Evolutionary conservation across 208 protist species (phyloP).

Genomic region (Wallacemonas sp.): DNA sequence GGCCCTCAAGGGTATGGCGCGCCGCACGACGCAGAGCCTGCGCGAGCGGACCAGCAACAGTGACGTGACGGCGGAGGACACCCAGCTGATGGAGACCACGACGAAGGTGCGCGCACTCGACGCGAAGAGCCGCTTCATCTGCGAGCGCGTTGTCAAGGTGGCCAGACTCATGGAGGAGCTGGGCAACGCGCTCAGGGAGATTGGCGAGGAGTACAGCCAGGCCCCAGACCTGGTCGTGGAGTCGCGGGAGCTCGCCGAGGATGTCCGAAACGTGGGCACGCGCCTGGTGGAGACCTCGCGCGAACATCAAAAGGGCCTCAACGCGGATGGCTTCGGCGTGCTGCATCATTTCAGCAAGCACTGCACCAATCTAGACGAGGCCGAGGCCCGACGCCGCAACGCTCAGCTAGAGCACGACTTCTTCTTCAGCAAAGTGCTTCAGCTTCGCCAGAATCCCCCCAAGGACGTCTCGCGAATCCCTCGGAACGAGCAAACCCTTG

Average conservation of each 20-base stretch:
- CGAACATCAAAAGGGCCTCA: constrained; percentile 63
- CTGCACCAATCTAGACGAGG: constrained; percentile 46
- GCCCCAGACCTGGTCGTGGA: constrained; percentile 61
- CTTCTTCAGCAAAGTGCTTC: constrained; percentile 72
- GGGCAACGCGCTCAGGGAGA: constrained; percentile 56
- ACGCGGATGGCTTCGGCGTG: constrained; percentile 61
- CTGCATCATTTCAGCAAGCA: constrained; percentile 53
- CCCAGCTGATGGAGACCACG: constrained; percentile 36
- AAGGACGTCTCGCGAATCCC: constrained; percentile 70
- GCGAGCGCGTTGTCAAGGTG: constrained; percentile 53
- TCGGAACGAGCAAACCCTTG: constrained; percentile 75
- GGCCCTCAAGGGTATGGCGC: constrained; percentile 68
- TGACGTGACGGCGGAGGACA: constrained; percentile 44
- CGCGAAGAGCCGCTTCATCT: constrained; percentile 43
- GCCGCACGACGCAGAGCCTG: constrained; percentile 80
- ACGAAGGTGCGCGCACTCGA: constrained; percentile 55
- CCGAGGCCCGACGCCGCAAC: constrained; percentile 55
- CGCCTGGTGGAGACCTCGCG: constrained; percentile 51
- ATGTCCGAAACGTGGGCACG: constrained; percentile 51
- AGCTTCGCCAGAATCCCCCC: constrained; percentile 46
- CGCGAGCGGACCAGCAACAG: constrained; percentile 55
- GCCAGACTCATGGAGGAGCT: constrained; percentile 76
- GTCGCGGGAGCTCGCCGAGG: constrained; percentile 50
- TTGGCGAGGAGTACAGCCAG: constrained; percentile 69
- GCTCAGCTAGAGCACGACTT: constrained; percentile 82